Evolutionary conservation across 768 basidiomycete genomes (phyloP), one percentile per base, ranked within the genome.

Genomic region (Rossbeevera mucosa): DNA sequence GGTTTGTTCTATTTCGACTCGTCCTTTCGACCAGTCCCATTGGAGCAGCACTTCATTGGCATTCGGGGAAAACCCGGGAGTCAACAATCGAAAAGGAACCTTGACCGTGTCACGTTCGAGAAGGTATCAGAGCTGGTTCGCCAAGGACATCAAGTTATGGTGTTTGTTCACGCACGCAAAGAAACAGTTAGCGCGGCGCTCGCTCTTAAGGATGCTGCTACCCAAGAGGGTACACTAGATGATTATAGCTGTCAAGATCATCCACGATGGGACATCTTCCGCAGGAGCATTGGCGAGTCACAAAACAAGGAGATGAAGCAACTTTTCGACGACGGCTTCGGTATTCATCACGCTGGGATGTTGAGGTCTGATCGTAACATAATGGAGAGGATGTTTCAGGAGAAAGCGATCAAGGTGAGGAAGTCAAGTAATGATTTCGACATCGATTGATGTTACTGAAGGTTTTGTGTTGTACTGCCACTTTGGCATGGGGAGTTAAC

Each of bases 281-380:
- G 91, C 33, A 77, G 82, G 52, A 85, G 83, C 49, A 80, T 98
- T 33, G 81, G 85, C 4, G 80, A 81, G 54, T 94, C 91, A 16
- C 77, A 85, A 58, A 99, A 99, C 66, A 91, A 91, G 67, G 96
- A 98, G 71, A 92, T 99, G 94, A 95, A 89, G 67, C 82, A 88
- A 59, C 76, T 99, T 14, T 96, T 96, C 61, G 90, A 93, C 52
- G 68, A 73, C 56, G 96, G 96, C 5, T 94, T 98, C 64, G 96
- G 94, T 11, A 97, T 99, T 43, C 95, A 97, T 69, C 96, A 99
- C 71, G 96, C 96, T 31, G 96, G 96, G 4, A 98, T 99, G 96
- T 71, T 99, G 55, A 78, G 96, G 44, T 82, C 86, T 7, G 96
- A 99, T 64, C 78, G 96, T 58, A 97, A 92, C 66, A 81, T 97